phyloP scores from a whole-genome alignment of 805 yeast species.

The Alloascoidea africana region DNA sequence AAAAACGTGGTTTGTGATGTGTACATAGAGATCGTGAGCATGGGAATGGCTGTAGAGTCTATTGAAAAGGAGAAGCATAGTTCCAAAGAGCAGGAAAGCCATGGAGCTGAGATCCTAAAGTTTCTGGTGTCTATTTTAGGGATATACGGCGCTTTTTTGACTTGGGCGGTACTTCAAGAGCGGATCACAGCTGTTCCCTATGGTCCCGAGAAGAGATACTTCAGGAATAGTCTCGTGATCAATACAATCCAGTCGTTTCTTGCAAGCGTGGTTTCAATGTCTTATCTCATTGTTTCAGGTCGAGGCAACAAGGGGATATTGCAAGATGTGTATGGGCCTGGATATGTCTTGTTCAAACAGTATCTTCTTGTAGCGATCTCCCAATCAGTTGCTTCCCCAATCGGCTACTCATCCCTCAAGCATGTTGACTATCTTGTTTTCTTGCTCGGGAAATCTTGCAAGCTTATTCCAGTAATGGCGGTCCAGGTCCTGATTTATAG shows the following conservation, averaged over 20 bases:
- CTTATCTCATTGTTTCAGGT: conserved; percentile 30
- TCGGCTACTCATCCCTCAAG: conserved; percentile 62
- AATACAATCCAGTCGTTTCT: conserved; percentile 59
- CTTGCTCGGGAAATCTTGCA: conserved; percentile 84
- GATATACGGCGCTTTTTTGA: conserved; percentile 70
- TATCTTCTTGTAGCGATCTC: conserved; percentile 48
- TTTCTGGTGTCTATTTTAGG: conserved; percentile 31
- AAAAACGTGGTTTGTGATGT: too few species aligned
- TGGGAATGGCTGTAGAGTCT: too few species aligned
- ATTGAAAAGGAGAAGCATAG: too few species aligned
- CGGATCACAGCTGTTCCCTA: conserved; percentile 67
- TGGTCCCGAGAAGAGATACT: conserved; percentile 36
- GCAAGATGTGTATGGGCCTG: conserved; percentile 14
- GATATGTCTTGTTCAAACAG: conserved; percentile 16
- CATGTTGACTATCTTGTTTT: conserved; percentile 81
- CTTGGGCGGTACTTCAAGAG: conserved; percentile 92
- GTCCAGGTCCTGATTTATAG: conserved; percentile 63
- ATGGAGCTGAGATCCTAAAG: too few species aligned
- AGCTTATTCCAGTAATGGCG: conserved; percentile 85
- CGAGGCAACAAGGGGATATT: conserved; percentile 2
- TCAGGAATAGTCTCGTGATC: conserved; percentile 68
- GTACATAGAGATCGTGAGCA: too few species aligned
- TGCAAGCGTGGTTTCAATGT: conserved; percentile 54
- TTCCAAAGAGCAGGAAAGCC: too few species aligned
- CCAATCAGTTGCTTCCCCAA: conserved; percentile 69